Evolutionary conservation across 345 rosid genomes (phyloP).

Genomic region (Arabidopsis arenosa): DNA sequence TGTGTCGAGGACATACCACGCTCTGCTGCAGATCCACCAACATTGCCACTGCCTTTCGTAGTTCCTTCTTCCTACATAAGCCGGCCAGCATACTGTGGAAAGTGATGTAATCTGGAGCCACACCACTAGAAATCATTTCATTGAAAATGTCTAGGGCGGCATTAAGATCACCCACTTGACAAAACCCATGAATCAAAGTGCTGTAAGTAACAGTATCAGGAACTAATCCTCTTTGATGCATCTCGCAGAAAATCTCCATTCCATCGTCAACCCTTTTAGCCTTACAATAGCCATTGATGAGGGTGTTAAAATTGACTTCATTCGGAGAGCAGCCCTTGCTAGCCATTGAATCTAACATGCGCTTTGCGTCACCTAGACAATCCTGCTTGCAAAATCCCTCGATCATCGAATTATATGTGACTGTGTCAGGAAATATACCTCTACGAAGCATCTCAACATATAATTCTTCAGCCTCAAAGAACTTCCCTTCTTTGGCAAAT

Average conservation of each 20-base stretch:
- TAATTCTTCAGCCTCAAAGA: too few relatives aligned
- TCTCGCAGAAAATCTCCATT: neutral
- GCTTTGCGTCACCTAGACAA: neutral
- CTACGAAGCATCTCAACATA: too few relatives aligned
- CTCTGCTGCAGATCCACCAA: neutral
- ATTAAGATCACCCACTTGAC: neutral
- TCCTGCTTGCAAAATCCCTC: neutral
- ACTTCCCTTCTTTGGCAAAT: too few relatives aligned
- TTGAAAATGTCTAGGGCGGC: neutral
- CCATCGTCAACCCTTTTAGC: neutral
- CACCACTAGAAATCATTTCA: slow-evolving; percentile 5
- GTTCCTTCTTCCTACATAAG: neutral
- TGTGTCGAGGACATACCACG: neutral
- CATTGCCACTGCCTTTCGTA: neutral
- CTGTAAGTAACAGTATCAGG: neutral
- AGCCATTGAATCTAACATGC: neutral
- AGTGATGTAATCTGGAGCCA: too few relatives aligned
- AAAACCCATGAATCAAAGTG: slow-evolving; percentile 18
- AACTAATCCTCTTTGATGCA: neutral
- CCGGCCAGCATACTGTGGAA: neutral
- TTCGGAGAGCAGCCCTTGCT: neutral
- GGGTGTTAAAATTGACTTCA: neutral
- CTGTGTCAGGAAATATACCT: neutral
- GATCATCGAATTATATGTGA: neutral
- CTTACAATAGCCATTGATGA: neutral